Conservation (phyloP, 2,329 filamentous ascomycete species). For the Microcyclosporella mali region DNA sequence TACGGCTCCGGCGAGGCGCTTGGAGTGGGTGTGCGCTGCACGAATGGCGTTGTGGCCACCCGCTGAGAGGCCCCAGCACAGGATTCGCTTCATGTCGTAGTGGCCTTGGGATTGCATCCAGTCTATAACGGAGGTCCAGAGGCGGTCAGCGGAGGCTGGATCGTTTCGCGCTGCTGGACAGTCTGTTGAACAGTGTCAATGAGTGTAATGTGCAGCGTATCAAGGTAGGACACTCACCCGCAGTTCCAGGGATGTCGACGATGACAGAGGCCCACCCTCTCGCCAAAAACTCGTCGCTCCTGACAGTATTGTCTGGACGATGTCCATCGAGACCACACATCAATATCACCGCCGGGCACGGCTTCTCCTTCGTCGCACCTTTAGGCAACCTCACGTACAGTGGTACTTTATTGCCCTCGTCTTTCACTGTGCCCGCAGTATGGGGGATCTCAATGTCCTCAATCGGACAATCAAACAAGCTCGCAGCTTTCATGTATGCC, state of each 20-base stretch:
- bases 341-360: conserved; percentile 48
- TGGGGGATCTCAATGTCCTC: conserved; percentile 36
- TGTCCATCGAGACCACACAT: conserved; percentile 60
- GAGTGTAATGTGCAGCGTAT: neutral
- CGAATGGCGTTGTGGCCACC: conserved; percentile 63
- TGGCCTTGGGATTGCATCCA: conserved; percentile 50
- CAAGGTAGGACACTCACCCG: conserved; percentile 60
- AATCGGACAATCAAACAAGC: conserved; percentile 33
- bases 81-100: conserved; percentile 53
- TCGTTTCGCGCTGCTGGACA: conserved; percentile 59
- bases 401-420: conserved; percentile 35
- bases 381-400: conserved; percentile 35
- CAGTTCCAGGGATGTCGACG: conserved; percentile 61
- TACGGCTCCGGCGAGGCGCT: conserved; percentile 49
- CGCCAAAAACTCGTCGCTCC: conserved; percentile 55
- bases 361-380: conserved; percentile 26
- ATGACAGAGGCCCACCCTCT: conserved; percentile 60
- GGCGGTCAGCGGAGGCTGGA: conserved; percentile 52
- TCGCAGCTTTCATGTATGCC: conserved; percentile 33
- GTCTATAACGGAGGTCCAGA: conserved; percentile 57
- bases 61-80: conserved; percentile 59
- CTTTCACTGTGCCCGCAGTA: conserved; percentile 29
- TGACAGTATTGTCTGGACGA: conserved; percentile 55
- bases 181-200: conserved; percentile 55
- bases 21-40: conserved; percentile 60